Evolutionary conservation across 306 rosid species (phyloP).

Genomic region (Cucurbita ficifolia): DNA sequence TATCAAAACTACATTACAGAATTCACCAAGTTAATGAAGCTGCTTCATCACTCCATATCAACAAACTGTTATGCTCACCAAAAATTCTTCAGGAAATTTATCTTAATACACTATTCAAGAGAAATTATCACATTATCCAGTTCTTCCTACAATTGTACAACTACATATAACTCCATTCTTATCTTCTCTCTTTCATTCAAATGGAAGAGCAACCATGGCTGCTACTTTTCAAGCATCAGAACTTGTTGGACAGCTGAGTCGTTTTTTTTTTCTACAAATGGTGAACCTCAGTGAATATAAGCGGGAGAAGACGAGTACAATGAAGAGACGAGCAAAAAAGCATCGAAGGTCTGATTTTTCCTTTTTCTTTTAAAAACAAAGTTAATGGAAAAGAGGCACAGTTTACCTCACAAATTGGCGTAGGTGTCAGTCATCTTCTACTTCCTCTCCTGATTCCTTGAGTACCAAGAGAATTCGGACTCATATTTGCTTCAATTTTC

Average conservation of each 20-base stretch:
- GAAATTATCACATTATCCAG: neutral
- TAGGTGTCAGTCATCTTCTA: conserved; percentile 27
- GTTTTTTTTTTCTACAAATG: neutral
- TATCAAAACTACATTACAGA: neutral
- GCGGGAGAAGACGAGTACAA: neutral
- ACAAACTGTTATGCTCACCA: neutral
- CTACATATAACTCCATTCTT: neutral
- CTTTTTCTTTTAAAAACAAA: too few relatives aligned
- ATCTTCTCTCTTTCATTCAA: neutral
- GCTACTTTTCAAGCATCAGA: neutral
- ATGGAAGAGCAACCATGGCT: neutral
- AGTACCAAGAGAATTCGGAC: conserved; percentile 18
- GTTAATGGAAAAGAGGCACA: neutral
- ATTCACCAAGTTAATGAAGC: neutral
- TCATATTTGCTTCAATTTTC: conserved; percentile 50
- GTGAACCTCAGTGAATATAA: neutral
- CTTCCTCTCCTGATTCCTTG: conserved; percentile 34
- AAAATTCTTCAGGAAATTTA: neutral
- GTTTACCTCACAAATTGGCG: conserved; percentile 9
- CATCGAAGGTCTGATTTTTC: neutral
- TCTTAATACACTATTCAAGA: neutral
- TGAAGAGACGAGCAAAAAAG: neutral
- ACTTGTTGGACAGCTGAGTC: neutral
- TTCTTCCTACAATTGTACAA: neutral
- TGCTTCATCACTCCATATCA: conserved; percentile 2